phyloP scores from a whole-genome alignment of 306 rosid species.

The Erythrophleum fordii region DNA sequence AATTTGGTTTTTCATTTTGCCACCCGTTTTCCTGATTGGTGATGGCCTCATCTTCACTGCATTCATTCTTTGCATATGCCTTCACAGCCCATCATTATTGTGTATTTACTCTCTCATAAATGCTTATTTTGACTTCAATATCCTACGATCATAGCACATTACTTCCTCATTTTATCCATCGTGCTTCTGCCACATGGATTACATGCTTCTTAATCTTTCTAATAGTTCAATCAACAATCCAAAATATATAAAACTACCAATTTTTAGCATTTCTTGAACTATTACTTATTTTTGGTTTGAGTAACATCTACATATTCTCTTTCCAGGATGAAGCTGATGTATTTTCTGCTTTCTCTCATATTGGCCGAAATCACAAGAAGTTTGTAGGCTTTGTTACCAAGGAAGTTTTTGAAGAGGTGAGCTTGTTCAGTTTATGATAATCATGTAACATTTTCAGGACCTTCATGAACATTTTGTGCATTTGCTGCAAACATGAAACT shows the following conservation, averaged over 20 bases:
- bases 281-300: not conserved
- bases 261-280: conserved; percentile 14
- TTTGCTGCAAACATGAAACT: conserved; percentile 20
- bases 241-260: conserved; percentile 5
- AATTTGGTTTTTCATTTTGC: conserved; percentile 7
- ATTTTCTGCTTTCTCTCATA: conserved; percentile 69
- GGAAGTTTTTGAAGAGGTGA: conserved; percentile 65
- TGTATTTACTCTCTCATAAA: not conserved
- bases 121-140: conserved; percentile 12
- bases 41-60: not conserved
- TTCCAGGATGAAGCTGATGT: conserved; percentile 87
- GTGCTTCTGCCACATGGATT: conserved; percentile 23
- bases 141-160: not conserved
- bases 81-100: not conserved
- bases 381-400: conserved; percentile 53
- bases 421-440: conserved; percentile 38
- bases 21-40: not conserved
- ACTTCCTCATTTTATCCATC: not conserved
- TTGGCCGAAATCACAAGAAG: conserved; percentile 76
- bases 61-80: not conserved
- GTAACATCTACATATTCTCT: conserved; percentile 25
- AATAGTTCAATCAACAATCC: not conserved
- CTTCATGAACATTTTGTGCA: not conserved
- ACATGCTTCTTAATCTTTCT: conserved; percentile 15
- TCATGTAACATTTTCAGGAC: conserved; percentile 13